Evolutionary conservation across 2,329 filamentous ascomycete species (phyloP).

Genomic region (Penicillium sp.): DNA sequence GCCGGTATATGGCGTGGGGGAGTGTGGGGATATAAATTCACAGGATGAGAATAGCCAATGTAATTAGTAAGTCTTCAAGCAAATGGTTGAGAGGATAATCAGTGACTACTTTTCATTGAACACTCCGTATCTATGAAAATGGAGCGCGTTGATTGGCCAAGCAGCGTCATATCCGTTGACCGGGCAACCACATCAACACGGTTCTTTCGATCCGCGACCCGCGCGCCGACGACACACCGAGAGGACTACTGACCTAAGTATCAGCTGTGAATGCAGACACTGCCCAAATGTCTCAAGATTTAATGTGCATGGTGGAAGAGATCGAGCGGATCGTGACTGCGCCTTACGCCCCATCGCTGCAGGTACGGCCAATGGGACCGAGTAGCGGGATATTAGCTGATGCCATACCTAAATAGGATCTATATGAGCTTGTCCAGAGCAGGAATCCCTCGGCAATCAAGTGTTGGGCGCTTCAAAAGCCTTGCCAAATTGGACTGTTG

Average conservation of each 20-base stretch:
- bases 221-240: background rate
- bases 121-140: background rate
- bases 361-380: conserved; percentile 36
- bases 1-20: conserved; percentile 2
- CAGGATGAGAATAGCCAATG: too few species aligned
- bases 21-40: background rate
- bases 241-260: background rate
- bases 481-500: conserved; percentile 51
- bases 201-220: background rate
- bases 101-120: too few species aligned
- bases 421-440: conserved; percentile 28
- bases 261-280: background rate
- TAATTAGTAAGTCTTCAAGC: too few species aligned
- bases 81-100: too few species aligned
- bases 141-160: background rate
- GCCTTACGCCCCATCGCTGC: conserved; percentile 52
- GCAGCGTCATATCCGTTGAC: background rate
- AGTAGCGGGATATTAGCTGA: background rate
- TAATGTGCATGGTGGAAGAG: conserved; percentile 38
- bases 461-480: conserved; percentile 49
- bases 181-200: conserved; percentile 14
- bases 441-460: conserved; percentile 39
- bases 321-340: conserved; percentile 49
- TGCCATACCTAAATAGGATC: conserved; percentile 26
- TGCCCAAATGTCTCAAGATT: conserved; percentile 26